Conservation (phyloP, 305 asterid genomes). For the Vinca major region DNA sequence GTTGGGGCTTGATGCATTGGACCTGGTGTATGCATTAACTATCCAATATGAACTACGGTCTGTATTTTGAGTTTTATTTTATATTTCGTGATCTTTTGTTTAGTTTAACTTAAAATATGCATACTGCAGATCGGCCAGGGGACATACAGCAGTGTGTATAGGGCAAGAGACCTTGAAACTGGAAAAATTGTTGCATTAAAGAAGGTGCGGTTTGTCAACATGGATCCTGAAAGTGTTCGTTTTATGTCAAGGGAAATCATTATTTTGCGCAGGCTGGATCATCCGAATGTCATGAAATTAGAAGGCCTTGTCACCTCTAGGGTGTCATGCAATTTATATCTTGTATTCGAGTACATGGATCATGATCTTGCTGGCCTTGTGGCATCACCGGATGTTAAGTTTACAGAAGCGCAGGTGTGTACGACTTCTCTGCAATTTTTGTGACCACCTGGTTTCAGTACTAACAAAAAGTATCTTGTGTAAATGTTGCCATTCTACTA, state of each 20-base stretch:
- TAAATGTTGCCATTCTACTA: neutral
- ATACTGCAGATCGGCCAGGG: slow-evolving; percentile 33
- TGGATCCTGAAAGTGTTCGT: slow-evolving; percentile 89
- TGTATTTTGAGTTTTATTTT: neutral
- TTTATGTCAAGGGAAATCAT: slow-evolving; percentile 91
- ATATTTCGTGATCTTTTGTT: slow-evolving; percentile 8
- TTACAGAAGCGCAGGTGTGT: slow-evolving; percentile 76
- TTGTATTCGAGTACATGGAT: slow-evolving; percentile 88
- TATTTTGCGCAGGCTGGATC: slow-evolving; percentile 76
- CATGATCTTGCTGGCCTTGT: slow-evolving; percentile 85
- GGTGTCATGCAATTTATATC: slow-evolving; percentile 73
- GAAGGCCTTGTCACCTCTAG: slow-evolving; percentile 82
- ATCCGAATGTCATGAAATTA: slow-evolving; percentile 80
- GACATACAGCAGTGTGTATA: slow-evolving; percentile 49
- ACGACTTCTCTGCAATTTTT: slow-evolving; percentile 10
- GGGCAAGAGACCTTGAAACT: slow-evolving; percentile 81
- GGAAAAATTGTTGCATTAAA: slow-evolving; percentile 70
- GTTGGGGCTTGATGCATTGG: neutral
- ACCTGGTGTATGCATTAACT: neutral
- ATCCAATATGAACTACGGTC: neutral
- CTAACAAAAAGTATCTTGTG: neutral
- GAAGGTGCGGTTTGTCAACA: slow-evolving; percentile 73
- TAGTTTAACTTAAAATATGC: slow-evolving; percentile 15
- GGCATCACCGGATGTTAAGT: slow-evolving; percentile 49
- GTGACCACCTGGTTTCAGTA: neutral